These are phyloP conservation scores for Closterium sp. DNA, from an alignment of 139 green algal genomes.

Conservation along the genomic window DNA sequence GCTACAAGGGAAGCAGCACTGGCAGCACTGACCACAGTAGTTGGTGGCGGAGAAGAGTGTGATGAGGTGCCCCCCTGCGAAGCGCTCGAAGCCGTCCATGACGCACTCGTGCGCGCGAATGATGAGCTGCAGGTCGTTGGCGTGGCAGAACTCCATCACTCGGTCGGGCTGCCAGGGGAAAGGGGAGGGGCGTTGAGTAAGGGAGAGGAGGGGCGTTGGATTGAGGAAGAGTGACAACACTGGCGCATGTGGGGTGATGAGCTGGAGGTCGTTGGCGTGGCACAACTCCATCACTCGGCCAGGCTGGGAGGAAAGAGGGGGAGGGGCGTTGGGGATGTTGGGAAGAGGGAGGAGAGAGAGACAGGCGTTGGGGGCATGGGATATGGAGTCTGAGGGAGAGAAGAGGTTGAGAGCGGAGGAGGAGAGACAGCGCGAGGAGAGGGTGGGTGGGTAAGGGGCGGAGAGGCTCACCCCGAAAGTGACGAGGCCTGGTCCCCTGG, in stretches of 20 bases:
- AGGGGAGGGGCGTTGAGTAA: background rate
- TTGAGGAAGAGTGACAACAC: no score
- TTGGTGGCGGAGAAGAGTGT: slow-evolving; percentile 99
- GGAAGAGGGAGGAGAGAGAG: background rate
- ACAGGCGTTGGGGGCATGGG: no score
- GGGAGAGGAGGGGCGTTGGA: no score
- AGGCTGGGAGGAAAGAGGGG: slow-evolving; percentile 48
- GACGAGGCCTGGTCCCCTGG: slow-evolving; percentile 81
- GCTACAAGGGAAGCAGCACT: background rate
- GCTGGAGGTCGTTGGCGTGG: slow-evolving; percentile 93
- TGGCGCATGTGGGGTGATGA: no score
- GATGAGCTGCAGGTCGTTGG: slow-evolving; percentile 97
- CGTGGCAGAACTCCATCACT: slow-evolving; percentile 96
- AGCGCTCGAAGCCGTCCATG: slow-evolving; percentile 99
- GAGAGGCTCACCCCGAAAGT: slow-evolving; percentile 76
- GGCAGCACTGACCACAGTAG: slow-evolving; percentile 81
- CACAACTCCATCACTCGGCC: slow-evolving; percentile 98
- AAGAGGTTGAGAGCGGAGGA: background rate
- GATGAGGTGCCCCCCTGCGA: slow-evolving; percentile 71
- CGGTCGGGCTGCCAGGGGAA: slow-evolving; percentile 71
- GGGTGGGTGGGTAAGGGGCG: background rate
- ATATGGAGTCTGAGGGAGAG: no score
- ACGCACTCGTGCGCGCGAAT: slow-evolving; percentile 99
- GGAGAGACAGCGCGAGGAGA: background rate
- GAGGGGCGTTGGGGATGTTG: background rate